Evolutionary conservation across 2,329 filamentous ascomycete genomes (phyloP), one percentile per base, ranked within the genome.

Genomic region (Amphichorda felina): DNA sequence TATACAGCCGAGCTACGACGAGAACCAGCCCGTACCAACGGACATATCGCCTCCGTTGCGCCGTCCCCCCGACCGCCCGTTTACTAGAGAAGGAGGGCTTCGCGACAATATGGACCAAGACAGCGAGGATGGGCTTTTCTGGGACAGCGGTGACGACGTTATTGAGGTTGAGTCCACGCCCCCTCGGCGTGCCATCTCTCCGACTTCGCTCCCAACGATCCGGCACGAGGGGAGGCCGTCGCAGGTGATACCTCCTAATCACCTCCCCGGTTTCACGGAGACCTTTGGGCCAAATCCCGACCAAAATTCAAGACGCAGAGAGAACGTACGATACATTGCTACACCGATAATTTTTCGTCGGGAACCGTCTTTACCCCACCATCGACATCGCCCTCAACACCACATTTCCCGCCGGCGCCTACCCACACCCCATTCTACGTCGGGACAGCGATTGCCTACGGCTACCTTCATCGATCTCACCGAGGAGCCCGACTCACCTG

Each of bases 401-500:
- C 36, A 34, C 8, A 30, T 16, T 16, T 17, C 13, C 13, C 29
- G 17, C 24, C 34, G 31, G 16, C 27, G 31, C 14, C 33, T 26
- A 15, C 33, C 34, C 15, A 9, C 22, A 34, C 24, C 11, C 17
- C 14, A 15, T 13, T n/a, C 35, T 28, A 4, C 17, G 14, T 17
- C 16, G 13, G 19, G 30, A 8, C 35, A 32, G 18, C 25, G 27
- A 29, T 26, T 30, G 7, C 15, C 7, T 7, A 30, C 19, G 13
- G 26, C 17, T 15, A n/a, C 35, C 10, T 17, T 14, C 8, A 71
- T 72, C 30, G 68, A 72, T 38, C 49, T 72, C 33, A 71, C 68
- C 1, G 57, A 55, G 8, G 67, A 70, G 42, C 64, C 66, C 0
- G 66, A 70, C 45, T 68, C 64, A 14, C 63, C 65, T 5, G 40